phyloP scores from a whole-genome alignment of 129 eudicot species.

The Scalesia atractyloides region DNA sequence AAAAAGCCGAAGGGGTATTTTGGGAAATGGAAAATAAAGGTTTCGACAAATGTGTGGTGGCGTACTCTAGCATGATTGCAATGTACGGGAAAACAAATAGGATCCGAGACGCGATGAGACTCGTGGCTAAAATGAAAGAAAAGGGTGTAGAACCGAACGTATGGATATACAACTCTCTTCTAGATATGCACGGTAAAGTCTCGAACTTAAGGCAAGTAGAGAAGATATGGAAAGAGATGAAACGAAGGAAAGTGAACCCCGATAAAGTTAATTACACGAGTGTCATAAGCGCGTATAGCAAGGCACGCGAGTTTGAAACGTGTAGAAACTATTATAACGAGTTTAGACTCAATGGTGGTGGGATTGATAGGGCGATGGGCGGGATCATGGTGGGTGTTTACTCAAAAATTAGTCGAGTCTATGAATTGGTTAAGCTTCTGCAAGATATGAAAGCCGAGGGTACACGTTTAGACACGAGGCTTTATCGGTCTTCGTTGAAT shows the following conservation, averaged over 20 bases:
- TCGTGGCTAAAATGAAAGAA: conserved; percentile 86
- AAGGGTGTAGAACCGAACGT: conserved; percentile 83
- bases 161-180: conserved; percentile 79
- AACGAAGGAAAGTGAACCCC: conserved; percentile 64
- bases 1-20: conserved; percentile 69
- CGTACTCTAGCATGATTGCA: conserved; percentile 84
- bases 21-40: conserved; percentile 69
- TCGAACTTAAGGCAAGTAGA: conserved; percentile 66
- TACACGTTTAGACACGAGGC: conserved; percentile 61
- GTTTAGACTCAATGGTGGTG: conserved; percentile 65
- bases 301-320: conserved; percentile 62
- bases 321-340: conserved; percentile 57
- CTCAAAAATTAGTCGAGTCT: conserved; percentile 63
- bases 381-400: conserved; percentile 92
- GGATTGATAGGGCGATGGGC: conserved; percentile 74
- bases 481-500: conserved; percentile 70
- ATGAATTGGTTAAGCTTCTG: conserved; percentile 78
- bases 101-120: conserved; percentile 69
- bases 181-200: conserved; percentile 81
- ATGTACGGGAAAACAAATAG: conserved; percentile 78
- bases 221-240: conserved; percentile 96
- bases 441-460: conserved; percentile 80
- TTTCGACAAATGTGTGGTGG: conserved; percentile 77
- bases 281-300: conserved; percentile 68
- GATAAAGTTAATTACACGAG: conserved; percentile 86